Evolutionary conservation across 169 alveolate species (phyloP).

Genomic region (Plasmodium fragile): DNA sequence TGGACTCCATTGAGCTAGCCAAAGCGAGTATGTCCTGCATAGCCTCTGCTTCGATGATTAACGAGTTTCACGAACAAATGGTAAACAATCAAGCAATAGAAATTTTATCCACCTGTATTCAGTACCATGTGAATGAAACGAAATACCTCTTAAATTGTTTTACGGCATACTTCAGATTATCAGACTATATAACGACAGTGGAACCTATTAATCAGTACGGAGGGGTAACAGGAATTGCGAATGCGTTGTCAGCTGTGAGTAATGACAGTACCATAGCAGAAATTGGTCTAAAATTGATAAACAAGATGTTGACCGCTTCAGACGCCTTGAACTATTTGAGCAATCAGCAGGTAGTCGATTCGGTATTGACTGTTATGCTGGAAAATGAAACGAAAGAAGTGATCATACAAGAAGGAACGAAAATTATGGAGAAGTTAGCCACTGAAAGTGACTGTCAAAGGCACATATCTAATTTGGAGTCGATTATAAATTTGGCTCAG

Average conservation of each 20-base stretch:
- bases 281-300: constrained; percentile 88
- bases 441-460: constrained; percentile 91
- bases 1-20: constrained; percentile 87
- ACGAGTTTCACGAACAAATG: constrained; percentile 90
- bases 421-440: constrained; percentile 89
- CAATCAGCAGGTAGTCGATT: constrained; percentile 87
- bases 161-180: constrained; percentile 87
- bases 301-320: constrained; percentile 86
- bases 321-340: constrained; percentile 88
- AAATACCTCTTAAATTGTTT: constrained; percentile 88
- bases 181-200: constrained; percentile 87
- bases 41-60: constrained; percentile 89
- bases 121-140: constrained; percentile 89
- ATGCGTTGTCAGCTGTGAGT: constrained; percentile 86
- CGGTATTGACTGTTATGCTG: constrained; percentile 90
- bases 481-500: constrained; percentile 82
- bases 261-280: constrained; percentile 84
- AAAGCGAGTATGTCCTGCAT: constrained; percentile 83
- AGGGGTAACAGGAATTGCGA: constrained; percentile 91
- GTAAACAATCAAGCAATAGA: constrained; percentile 90
- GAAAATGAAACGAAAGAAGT: constrained; percentile 90
- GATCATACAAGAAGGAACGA: constrained; percentile 88
- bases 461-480: constrained; percentile 85
- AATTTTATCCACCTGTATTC: constrained; percentile 92
- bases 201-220: constrained; percentile 91